Conservation (phyloP, 2,329 filamentous ascomycete species). For the Penicillium brevicompactum region DNA sequence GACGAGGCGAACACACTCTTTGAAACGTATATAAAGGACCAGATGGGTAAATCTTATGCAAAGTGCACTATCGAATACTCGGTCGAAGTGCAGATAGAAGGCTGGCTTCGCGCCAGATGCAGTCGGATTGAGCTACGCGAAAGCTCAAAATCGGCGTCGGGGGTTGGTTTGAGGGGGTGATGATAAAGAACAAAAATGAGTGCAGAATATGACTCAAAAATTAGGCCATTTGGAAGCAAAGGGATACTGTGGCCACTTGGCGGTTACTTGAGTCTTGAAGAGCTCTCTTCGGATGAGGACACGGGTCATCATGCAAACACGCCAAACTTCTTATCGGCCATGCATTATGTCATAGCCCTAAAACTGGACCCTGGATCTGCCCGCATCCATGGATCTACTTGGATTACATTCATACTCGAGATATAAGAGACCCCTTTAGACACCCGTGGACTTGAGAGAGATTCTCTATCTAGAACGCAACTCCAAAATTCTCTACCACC, state of each 20-base stretch:
- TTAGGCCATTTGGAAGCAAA: slow-evolving; percentile 32
- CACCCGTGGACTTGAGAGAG: no score
- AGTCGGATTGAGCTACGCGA: slow-evolving; percentile 13
- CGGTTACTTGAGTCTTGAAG: slow-evolving; percentile 27
- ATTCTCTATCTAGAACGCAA: no score
- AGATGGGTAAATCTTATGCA: not conserved
- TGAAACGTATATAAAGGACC: slow-evolving; percentile 12
- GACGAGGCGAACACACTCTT: not conserved
- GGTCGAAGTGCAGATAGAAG: slow-evolving; percentile 13
- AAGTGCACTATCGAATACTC: slow-evolving; percentile 16
- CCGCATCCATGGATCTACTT: no score
- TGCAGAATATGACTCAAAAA: slow-evolving; percentile 12
- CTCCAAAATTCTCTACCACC: no score
- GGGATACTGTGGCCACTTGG: slow-evolving; percentile 35
- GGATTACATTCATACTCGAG: no score
- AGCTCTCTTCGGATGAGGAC: slow-evolving; percentile 25
- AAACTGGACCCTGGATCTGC: not conserved
- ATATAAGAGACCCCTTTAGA: no score
- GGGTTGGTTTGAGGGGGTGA: not conserved
- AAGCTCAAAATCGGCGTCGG: not conserved
- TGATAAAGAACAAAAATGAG: not conserved
- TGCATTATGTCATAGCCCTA: slow-evolving; percentile 16
- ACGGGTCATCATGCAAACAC: slow-evolving; percentile 25
- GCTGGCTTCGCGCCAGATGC: slow-evolving; percentile 20
- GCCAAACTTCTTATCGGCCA: slow-evolving; percentile 16